Evolutionary conservation across 305 asterid genomes (phyloP).

Genomic region (Solanum hybrid): DNA sequence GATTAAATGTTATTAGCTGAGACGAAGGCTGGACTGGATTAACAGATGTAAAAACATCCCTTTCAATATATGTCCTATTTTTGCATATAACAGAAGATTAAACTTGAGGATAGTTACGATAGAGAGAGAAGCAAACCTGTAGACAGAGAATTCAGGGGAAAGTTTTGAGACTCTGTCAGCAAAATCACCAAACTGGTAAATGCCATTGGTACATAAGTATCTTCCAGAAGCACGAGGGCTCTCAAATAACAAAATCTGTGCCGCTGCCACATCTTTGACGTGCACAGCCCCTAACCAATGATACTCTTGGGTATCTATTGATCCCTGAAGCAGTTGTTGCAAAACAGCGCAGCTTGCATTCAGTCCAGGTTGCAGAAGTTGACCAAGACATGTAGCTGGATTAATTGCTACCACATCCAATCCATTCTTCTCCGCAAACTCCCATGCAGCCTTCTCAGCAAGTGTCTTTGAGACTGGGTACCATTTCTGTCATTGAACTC

Average conservation of each 20-base stretch:
- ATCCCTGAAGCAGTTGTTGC: constrained; percentile 67
- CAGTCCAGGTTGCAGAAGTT: constrained; percentile 56
- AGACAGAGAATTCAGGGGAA: constrained; percentile 56
- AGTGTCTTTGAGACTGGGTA: constrained; percentile 77
- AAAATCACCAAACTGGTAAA: constrained; percentile 66
- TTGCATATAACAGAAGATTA: background rate
- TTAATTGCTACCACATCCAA: constrained; percentile 66
- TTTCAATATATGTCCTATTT: background rate
- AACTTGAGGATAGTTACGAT: background rate
- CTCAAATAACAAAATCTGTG: constrained; percentile 58
- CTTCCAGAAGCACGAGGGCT: constrained; percentile 66
- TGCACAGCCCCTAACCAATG: constrained; percentile 92
- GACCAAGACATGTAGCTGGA: constrained; percentile 75
- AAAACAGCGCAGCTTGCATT: constrained; percentile 90
- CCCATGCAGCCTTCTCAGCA: constrained; percentile 90
- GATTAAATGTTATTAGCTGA: background rate
- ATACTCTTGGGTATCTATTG: constrained; percentile 67
- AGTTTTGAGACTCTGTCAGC: constrained; percentile 49
- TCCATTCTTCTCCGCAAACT: constrained; percentile 44
- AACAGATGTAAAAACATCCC: background rate
- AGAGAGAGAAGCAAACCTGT: constrained; percentile 38
- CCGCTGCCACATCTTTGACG: constrained; percentile 76
- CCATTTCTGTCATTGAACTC: constrained; percentile 52
- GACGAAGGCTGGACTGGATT: background rate
- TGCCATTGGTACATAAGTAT: constrained; percentile 81